Base-by-base conservation (phyloP, 805 yeast genomes). In the Metschnikowia santaceciliae region DNA sequence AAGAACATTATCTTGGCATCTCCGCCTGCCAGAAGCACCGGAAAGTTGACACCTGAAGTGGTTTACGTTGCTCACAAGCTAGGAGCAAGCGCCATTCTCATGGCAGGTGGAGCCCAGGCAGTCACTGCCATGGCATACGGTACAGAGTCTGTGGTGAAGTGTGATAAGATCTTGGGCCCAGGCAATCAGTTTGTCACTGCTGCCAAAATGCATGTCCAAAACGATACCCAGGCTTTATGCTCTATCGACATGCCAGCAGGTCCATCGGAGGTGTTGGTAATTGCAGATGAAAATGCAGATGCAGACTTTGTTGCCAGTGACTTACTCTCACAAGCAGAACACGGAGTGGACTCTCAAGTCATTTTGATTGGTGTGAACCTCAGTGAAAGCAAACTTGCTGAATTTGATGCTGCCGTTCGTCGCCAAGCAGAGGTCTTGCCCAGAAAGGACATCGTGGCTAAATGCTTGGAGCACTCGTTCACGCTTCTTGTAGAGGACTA, bases 181-280 rank as follows among this genome's bases (percentile, higher is more conserved):
- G 99, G 99, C 54, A 94, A 94, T 74, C 99, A 94, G 74, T 94
- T 94, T 67, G 99, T 94, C 48, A 94, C 99, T 17, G 98, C 99
- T 40, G 99, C 99, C 40, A 94, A 94, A 77, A 94, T 94, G 99
- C 75, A 86, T 66, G 94, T 95, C 47, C 94, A 92, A 62, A 95
- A 94, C 64, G 99, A 94, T 65, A 88, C 97, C 1, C 86, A 85
- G 55, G 98, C 99, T 6, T 75, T 91, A 63, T 94, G 97, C 66
- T 88, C 96, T 15, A 94, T 94, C 60, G 99, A 94, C 69, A 92
- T 94, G 98, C 99, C 99, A 46, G 99, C 99, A 23, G 99, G 99
- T 8, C 99, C 99, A 30, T 88, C 96, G 47, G 99, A 94, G 72
- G 99, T 94, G 22, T 77, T 94, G 53, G 99, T 92, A n/a, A 76